A percentile compares a stretch with the other conserved stretches of the same genome.
phyloP scores from a whole-genome alignment of 2,329 filamentous ascomycete genomes.

The Dendrostoma leiphaemia region DNA sequence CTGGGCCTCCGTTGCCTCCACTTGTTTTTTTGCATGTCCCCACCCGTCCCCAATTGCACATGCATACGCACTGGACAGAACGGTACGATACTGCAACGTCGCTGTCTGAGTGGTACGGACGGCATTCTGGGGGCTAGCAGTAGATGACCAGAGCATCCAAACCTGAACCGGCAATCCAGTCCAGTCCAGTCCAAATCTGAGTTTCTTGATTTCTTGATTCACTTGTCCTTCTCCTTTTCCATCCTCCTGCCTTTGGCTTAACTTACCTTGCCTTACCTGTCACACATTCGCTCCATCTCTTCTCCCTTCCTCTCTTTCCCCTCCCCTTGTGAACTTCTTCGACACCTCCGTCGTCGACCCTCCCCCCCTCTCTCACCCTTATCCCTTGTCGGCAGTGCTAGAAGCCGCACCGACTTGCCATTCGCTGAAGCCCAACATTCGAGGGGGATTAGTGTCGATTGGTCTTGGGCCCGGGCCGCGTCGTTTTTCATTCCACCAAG shows the following conservation, averaged over 20 bases:
- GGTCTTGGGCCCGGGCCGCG: neutral
- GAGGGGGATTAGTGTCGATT: slow-evolving; percentile 4
- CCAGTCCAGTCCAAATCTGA: no score
- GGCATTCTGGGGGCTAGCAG: neutral
- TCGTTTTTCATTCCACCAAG: no score
- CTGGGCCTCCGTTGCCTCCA: no score
- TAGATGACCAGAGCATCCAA: slow-evolving; percentile 8
- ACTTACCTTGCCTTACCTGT: slow-evolving; percentile 3
- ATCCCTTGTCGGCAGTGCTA: slow-evolving; percentile 13
- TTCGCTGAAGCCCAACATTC: slow-evolving; percentile 11
- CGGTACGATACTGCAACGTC: no score
- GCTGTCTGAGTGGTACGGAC: neutral
- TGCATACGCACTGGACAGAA: no score
- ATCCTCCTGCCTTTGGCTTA: slow-evolving; percentile 9
- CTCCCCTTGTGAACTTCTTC: slow-evolving; percentile 22
- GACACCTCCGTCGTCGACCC: slow-evolving; percentile 25
- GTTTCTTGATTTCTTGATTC: slow-evolving; percentile 12
- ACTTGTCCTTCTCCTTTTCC: slow-evolving; percentile 8
- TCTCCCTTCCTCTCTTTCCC: slow-evolving; percentile 26
- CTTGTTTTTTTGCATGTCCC: no score
- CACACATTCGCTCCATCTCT: slow-evolving; percentile 18
- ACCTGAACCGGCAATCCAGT: slow-evolving; percentile 12
- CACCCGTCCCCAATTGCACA: neutral
- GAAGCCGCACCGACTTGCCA: slow-evolving; percentile 16
- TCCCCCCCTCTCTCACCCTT: slow-evolving; percentile 11